Evolutionary conservation across 169 alveolate species (phyloP).

Genomic region (Plasmodium reichenowi): DNA sequence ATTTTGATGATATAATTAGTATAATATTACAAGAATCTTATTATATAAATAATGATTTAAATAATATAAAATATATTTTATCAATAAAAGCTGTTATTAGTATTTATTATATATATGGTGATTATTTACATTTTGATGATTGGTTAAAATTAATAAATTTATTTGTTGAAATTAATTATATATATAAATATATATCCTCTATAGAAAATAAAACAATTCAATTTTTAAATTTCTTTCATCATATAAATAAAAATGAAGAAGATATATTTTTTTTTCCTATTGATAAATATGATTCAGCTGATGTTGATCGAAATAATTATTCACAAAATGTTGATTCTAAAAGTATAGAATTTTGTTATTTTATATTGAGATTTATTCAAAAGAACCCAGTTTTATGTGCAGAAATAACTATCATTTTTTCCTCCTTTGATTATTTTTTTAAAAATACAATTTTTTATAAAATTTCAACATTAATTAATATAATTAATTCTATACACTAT

Average conservation of each 20-base stretch:
- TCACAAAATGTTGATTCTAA: constrained; percentile 56
- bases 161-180: constrained; percentile 68
- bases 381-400: constrained; percentile 75
- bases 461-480: constrained; percentile 39
- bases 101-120: constrained; percentile 71
- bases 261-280: constrained; percentile 29
- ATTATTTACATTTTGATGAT: constrained; percentile 42
- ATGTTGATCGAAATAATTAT: constrained; percentile 23
- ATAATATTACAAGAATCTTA: constrained; percentile 57
- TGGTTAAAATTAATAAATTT: constrained; percentile 67
- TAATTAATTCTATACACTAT: constrained; percentile 61
- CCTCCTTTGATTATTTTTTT: constrained; percentile 62
- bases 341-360: constrained; percentile 69
- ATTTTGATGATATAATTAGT: constrained; percentile 57
- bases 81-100: constrained; percentile 67
- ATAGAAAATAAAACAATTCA: constrained; percentile 72
- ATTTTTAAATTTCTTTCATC: constrained; percentile 45
- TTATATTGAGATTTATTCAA: constrained; percentile 61
- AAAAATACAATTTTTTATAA: constrained; percentile 61
- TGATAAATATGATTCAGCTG: constrained; percentile 5
- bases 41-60: constrained; percentile 65
- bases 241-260: constrained; percentile 62
- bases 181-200: constrained; percentile 63
- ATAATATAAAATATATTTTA: constrained; percentile 62
- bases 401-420: constrained; percentile 67